Percentiles rank a stretch among this genome's conserved stretches.
These are phyloP conservation scores for Phytophthora lateralis DNA, from an alignment of 352 stramenopile genomes.

Conservation along the genomic window DNA sequence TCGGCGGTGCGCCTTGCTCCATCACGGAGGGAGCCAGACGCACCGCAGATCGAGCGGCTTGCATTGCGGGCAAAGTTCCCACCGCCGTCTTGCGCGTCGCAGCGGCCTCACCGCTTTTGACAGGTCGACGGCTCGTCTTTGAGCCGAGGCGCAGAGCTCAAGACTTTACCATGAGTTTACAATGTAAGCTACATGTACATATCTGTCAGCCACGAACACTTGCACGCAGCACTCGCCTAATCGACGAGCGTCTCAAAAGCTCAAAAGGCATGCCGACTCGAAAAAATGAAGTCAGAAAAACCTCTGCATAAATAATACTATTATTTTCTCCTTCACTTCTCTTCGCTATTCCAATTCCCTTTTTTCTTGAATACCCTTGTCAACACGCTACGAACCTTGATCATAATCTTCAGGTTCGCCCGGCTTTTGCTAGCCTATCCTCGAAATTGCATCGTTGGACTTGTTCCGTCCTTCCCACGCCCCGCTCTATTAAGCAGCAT, in stretches of 20 bases:
- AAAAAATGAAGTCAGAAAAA: conserved; percentile 20
- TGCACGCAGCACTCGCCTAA: no score
- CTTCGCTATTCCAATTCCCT: background rate
- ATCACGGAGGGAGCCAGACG: background rate
- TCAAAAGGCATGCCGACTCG: no score
- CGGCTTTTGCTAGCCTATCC: background rate
- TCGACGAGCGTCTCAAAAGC: no score
- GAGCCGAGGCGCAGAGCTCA: no score
- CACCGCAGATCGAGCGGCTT: background rate
- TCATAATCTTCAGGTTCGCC: background rate
- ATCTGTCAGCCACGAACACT: no score
- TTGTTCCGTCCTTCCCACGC: conserved; percentile 17
- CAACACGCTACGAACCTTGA: background rate
- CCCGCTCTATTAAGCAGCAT: conserved; percentile 27
- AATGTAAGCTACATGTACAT: no score
- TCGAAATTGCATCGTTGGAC: background rate
- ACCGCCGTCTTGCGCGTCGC: no score
- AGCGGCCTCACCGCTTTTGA: no score
- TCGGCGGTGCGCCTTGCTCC: background rate
- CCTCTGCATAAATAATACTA: background rate
- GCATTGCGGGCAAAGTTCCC: background rate
- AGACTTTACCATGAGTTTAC: no score
- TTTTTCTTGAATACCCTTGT: background rate
- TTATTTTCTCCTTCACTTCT: background rate
- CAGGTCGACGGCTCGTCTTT: no score